Base-by-base conservation (phyloP, 106 monocot genomes). In the Xerophyta viscosa region DNA sequence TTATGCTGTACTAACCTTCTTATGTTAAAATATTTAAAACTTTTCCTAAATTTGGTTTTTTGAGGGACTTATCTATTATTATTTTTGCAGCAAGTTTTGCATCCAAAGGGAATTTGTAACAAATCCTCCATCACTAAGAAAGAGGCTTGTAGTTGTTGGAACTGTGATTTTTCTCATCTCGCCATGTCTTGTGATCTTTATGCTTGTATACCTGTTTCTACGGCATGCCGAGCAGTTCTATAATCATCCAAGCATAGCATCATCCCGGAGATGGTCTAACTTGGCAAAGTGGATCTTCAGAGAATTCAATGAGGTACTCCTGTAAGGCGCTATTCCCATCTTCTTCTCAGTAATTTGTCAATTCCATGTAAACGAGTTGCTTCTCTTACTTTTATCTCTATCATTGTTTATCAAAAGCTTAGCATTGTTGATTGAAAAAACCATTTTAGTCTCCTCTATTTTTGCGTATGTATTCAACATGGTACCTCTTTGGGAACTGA, bases 171-270 rank as follows among this genome's bases (percentile, higher is more conserved):
- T 98, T 68, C 58, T 90, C 27, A 61, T 98, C 46, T 90, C 98
- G 7, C 98, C 98, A 18, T 98, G 86, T 21, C 74, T 90, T 47
- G 69, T 98, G 33, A 90, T 98, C 44, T 98, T 98, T 66, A 79
- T 86, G 79, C 56, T 98, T 50, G 90, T 98, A 18, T 98, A 98
- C 65, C 70, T 90, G 37, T 86, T 90, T 52, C 69, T 98, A 17
- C 67, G 74, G 47, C 90, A 98, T 75, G 98, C 98, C 41, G 98
- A 98, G 64, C 86, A 90, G 55, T 86, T 98, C 63, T 98, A 98
- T 58, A 78, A 98, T 64, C 90, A 98, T 65, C 90, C 89, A 54
- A 90, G 90, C 24, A 86, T 76, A 39, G 96, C 96, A 25, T 90
- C 79, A 1, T 98, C 89, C 42, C 66, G 96, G 57, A 79, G 96